phyloP scores from a whole-genome alignment of 164 flowering plant species.

The Cinnamomum chago region DNA sequence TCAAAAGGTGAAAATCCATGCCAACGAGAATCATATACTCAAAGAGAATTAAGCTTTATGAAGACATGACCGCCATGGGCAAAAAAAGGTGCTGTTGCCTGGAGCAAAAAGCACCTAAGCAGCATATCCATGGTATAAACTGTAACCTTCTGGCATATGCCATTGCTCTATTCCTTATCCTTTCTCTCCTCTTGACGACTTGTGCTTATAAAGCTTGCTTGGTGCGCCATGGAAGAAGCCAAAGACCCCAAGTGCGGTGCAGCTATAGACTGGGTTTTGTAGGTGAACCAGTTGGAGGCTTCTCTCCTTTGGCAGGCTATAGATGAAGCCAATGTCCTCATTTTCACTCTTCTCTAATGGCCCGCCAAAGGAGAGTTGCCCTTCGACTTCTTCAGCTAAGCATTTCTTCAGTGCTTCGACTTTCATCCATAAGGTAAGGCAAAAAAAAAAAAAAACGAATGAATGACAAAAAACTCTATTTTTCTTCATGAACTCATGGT shows the following conservation, averaged over 20 bases:
- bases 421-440: slow-evolving; percentile 5
- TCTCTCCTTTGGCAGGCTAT: slow-evolving; percentile 35
- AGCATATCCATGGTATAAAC: slow-evolving; percentile 38
- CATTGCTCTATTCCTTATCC: slow-evolving; percentile 15
- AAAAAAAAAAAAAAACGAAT: no score
- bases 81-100: slow-evolving; percentile 1
- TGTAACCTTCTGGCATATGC: slow-evolving; percentile 26
- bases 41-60: not conserved
- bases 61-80: not conserved
- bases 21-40: not conserved
- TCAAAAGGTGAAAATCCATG: not conserved
- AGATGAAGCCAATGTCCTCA: not conserved
- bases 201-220: not conserved
- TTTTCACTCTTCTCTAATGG: not conserved
- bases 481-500: not conserved
- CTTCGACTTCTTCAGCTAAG: slow-evolving; percentile 10
- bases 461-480: not conserved
- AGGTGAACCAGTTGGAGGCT: slow-evolving; percentile 36
- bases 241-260: not conserved
- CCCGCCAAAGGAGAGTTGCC: slow-evolving; percentile 23
- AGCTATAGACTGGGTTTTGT: not conserved
- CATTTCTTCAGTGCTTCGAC: not conserved
- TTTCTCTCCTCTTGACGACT: not conserved
- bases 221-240: not conserved
- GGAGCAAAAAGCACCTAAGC: slow-evolving; percentile 5